These are phyloP conservation scores for Cyclostephanos tholiformis DNA, from an alignment of 108 stramenopile genomes.

Conservation along the genomic window DNA sequence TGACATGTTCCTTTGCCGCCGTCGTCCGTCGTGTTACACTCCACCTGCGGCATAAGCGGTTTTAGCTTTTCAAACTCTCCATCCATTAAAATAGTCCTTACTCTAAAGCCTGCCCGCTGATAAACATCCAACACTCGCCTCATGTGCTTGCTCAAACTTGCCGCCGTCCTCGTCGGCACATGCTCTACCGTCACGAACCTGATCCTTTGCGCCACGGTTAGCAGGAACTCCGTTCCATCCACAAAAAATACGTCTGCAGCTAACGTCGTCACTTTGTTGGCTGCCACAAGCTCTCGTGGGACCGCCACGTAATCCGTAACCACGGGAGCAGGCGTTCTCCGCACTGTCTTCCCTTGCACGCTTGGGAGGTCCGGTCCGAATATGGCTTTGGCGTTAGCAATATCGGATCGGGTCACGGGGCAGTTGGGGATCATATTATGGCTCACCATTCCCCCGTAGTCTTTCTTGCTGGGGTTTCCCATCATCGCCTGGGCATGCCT, in stretches of 20 bases:
- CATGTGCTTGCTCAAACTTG: slow-evolving; percentile 16
- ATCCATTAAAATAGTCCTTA: background rate
- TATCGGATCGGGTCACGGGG: too few relatives aligned
- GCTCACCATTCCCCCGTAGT: too few relatives aligned
- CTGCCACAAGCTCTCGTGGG: too few relatives aligned
- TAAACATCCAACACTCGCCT: background rate
- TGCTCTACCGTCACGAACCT: slow-evolving; percentile 38
- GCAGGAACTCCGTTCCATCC: too few relatives aligned
- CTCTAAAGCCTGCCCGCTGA: background rate
- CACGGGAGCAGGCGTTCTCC: too few relatives aligned
- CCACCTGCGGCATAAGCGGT: background rate
- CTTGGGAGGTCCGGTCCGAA: too few relatives aligned
- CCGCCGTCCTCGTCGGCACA: slow-evolving; percentile 19
- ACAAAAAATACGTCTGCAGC: slow-evolving; percentile 9
- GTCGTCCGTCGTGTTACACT: slow-evolving; percentile 27
- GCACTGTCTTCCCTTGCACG: too few relatives aligned
- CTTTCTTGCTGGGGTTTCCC: too few relatives aligned
- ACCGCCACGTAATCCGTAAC: too few relatives aligned
- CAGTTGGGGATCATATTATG: too few relatives aligned
- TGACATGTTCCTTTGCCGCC: slow-evolving; percentile 11
- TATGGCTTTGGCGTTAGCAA: too few relatives aligned
- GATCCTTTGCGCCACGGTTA: slow-evolving; percentile 33
- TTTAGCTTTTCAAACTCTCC: background rate
- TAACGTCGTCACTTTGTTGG: slow-evolving; percentile 22
- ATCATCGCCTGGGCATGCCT: too few relatives aligned